Base-by-base conservation (phyloP, 805 yeast genomes). In the Saccharomycopsis sp. region DNA sequence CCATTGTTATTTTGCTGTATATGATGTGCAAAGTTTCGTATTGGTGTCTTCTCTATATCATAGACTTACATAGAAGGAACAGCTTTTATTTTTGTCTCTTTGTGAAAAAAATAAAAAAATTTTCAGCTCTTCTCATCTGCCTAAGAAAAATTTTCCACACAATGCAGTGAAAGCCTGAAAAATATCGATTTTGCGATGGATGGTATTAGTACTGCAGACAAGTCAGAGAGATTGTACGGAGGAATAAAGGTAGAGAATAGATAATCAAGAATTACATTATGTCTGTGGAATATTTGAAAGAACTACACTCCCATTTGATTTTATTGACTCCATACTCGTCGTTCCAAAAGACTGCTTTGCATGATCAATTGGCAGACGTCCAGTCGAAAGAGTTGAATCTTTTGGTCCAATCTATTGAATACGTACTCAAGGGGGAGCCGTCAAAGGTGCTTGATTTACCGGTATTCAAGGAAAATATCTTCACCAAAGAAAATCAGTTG, bases 381-480 rank as follows among this genome's bases (percentile, higher is more conserved):
- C 72, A 58, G 5, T 65, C 34, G 23, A 34, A 51, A 14, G 46
- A 20, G 16, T 34, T 46, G n/a, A 50, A 51, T 18, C 18, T 58
- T 14, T 50, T 46, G 1, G 24, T 54, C 2, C 53, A 58, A 21
- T 44, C 64, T 14, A 40, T 60, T 1, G 54, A 59, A 24, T 54
- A 53, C 20, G 53, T 68, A 23, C 55, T 63, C 3, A 55, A 58
- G 54, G 68, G 68, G 47, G 64, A 65, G 52, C 60, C 64, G 29
- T 57, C 58, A 44, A 62, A 65, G 48, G 64, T 64, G 1, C 54
- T 64, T 3, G 50, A 56, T 12, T 20, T 37, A 16, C 46, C 54
- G 18, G 55, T 59, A 3, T 37, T 21, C 37, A 2, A 29, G 8
- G 47, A 37, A 46, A 15, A n/a, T 34, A 21, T 55, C 23, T 4